Evolutionary conservation across 495 filamentous ascomycete genomes (phyloP).

Genomic region (Venustampulla echinocandica): DNA sequence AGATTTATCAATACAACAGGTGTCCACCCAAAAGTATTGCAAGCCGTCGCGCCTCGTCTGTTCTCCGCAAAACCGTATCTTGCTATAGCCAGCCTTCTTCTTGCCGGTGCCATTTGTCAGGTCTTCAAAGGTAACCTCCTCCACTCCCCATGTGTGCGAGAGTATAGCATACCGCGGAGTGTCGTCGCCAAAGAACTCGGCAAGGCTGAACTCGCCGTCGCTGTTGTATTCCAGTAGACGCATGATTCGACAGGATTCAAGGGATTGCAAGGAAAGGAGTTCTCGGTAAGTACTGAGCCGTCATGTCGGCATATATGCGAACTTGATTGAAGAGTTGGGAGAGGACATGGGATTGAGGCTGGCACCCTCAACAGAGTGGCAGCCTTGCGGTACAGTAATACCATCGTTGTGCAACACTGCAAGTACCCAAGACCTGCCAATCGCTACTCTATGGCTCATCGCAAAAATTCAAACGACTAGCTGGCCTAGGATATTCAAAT

Average conservation of each 20-base stretch:
- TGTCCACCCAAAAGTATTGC: constrained; percentile 33
- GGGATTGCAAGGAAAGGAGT: not conserved
- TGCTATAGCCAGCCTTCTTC: constrained; percentile 18
- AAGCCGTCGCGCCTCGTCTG: constrained; percentile 13
- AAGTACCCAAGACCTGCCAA: constrained; percentile 14
- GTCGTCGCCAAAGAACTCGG: constrained; percentile 3
- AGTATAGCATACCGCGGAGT: constrained; percentile 23
- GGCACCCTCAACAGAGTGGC: too few relatives aligned
- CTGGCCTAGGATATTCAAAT: constrained; percentile 5
- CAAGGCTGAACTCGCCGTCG: constrained; percentile 13
- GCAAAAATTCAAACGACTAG: too few relatives aligned
- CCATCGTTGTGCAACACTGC: constrained; percentile 10
- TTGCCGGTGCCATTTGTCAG: constrained; percentile 8
- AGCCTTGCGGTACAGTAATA: too few relatives aligned
- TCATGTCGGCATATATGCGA: constrained; percentile 6
- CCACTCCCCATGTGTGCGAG: constrained; percentile 23
- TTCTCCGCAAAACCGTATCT: constrained; percentile 21
- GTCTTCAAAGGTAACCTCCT: constrained; percentile 25
- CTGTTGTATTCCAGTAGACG: constrained; percentile 9
- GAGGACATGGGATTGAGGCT: not conserved
- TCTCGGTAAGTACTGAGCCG: constrained; percentile 7
- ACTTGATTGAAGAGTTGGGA: constrained; percentile 3
- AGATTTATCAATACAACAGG: constrained; percentile 29
- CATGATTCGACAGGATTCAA: constrained; percentile 7
- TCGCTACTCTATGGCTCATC: constrained; percentile 2